Evolutionary conservation across 805 yeast genomes (phyloP), one percentile per base, ranked within the genome.

Genomic region (Metschnikowia sp.): DNA sequence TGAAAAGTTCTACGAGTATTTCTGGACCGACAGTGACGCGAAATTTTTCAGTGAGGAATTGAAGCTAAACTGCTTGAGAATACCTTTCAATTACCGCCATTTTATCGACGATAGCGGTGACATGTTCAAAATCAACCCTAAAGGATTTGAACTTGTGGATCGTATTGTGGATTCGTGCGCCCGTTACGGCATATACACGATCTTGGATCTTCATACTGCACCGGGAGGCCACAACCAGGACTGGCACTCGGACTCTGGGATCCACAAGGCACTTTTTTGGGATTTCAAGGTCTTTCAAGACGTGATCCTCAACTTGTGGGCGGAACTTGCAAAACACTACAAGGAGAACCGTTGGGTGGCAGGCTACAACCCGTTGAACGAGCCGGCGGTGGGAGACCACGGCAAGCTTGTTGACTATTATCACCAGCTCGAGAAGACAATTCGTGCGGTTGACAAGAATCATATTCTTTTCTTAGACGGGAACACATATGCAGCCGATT

Each of bases 211-310:
- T 29, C 81, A 77, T 51, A 65, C 80, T 11, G 66, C 60, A 19
- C 81, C 81, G 12, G 82, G 81, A 43, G 81, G 81, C 28, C 81
- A 77, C 59, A 76, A 74, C 57, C 81, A 76, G 61, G 81, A 73
- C 55, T 77, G 81, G 82, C 82, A 77, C 54, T 57, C 68, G 19
- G 82, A 77, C 58, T 68, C 76, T 1, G 73, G 69, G 3, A 63
- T 74, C 53, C 78, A 75, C 60, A 71, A 72, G 58, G 65, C 80
- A 2, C 44, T 75, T 22, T 76, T 77, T 57, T 77, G 80, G 79
- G 75, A 73, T 26, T 77, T 74, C 62, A 72, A 69, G 54, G 63
- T 69, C 26, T 73, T 76, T 60, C 81, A 76, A 59, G 80, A 76
- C 51, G 65, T 69, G 10, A 63, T 74, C 19, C 63, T 74, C 40